Evolutionary conservation across 1,139 yeast genomes (phyloP), one percentile per base, ranked within the genome.

Genomic region (Suzukiozyma palmioleophila): DNA sequence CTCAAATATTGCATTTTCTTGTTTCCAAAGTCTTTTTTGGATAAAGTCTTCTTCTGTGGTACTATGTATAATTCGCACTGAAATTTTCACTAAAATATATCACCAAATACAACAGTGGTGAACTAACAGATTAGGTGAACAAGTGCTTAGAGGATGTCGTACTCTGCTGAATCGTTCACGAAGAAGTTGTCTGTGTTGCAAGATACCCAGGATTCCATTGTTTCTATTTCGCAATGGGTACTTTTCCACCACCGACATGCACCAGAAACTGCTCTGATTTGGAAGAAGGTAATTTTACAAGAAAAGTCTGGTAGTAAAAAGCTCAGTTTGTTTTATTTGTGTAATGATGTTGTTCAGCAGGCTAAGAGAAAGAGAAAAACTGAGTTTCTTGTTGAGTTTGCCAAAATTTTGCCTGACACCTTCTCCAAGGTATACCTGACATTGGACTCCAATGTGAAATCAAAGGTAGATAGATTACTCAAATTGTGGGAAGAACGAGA

Each of bases 341-440:
- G 87, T 40, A 88, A 88, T 56, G 96, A 88, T 51, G 84, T 88
- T 21, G 84, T 86, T 1, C 96, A 88, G 59, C 86, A 85, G 54
- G 80, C 92, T 2, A 71, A 83, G 41, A 82, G 84, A 34, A 79
- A 81, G 52, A 70, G 75, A 47, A 79, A 77, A 51, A 63, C 62
- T 2, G 87, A 81, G 40, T 83, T 83, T 48, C 63, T 81, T 8
- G 61, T 60, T 4, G 83, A 80, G 3, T 87, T 85, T 59, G 73
- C 75, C 6, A 54, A 54, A 2, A 76, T 75, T 2, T 60, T 76
- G 35, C 76, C 77, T 0, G 35, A 37, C 2, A 69, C 70, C 0
- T 49, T 75, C 37, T 45, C 47, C 12, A 44, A 54, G 6, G 60
- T 66, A 1, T 69, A 73, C 43, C 52, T 57, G 16, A 48, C 52